A percentile compares a stretch with the other conserved stretches of the same genome.
Conservation (phyloP, 768 basidiomycete species). For the Termitomyces sp. region DNA sequence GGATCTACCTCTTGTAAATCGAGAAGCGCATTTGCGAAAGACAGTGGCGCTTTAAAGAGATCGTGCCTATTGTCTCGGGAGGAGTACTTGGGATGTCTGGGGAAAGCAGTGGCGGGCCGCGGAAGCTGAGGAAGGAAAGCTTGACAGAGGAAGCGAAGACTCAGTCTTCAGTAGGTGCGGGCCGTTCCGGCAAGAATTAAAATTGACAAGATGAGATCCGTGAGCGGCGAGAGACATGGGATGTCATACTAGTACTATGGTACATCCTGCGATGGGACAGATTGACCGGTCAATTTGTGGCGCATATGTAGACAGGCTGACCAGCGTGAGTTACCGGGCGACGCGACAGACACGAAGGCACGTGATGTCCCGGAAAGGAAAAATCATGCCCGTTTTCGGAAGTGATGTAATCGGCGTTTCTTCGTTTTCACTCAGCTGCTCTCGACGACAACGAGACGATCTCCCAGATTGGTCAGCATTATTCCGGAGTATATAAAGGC, state of each 20-base stretch:
- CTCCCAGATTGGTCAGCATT: conserved; percentile 36
- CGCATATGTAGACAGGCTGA: conserved; percentile 16
- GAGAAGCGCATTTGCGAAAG: neutral
- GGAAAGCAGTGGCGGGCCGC: conserved; percentile 4
- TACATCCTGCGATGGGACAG: conserved; percentile 6
- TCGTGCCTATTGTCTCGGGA: neutral
- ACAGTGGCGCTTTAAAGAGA: conserved; percentile 13
- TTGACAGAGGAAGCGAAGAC: conserved; percentile 11
- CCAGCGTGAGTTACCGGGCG: conserved; percentile 15
- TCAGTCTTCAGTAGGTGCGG: conserved; percentile 10
- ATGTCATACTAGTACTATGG: conserved; percentile 4
- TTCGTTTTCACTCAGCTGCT: conserved; percentile 1
- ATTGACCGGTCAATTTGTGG: conserved; percentile 26
- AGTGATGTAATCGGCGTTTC: conserved; percentile 20
- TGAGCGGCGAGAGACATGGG: conserved; percentile 8
- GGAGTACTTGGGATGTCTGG: neutral
- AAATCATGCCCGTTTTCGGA: conserved; percentile 16
- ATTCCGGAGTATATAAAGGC: conserved; percentile 35
- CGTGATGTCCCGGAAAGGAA: conserved; percentile 21
- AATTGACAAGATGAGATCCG: conserved; percentile 14
- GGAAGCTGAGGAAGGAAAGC: conserved; percentile 5
- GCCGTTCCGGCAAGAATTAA: conserved; percentile 15
- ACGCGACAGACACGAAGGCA: conserved; percentile 14
- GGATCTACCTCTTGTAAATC: conserved; percentile 13
- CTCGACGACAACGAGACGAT: conserved; percentile 11